phyloP scores from a whole-genome alignment of 345 rosid genomes.

The Erodium maritimum region DNA sequence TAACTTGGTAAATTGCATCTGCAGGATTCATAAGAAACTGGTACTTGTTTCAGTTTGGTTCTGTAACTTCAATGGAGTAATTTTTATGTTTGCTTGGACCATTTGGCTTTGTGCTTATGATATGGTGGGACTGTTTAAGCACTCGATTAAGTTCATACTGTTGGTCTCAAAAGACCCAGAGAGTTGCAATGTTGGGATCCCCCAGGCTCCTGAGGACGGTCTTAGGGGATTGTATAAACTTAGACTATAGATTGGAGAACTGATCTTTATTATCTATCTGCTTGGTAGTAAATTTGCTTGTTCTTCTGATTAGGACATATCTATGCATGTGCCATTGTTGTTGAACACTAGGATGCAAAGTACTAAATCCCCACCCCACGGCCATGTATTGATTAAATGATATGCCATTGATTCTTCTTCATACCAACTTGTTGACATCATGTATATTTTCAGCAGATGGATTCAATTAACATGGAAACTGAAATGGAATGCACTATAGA shows the following conservation, averaged over 20 bases:
- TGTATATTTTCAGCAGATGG: constrained; percentile 24
- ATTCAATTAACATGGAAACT: constrained; percentile 15
- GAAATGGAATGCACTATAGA: constrained; percentile 23
- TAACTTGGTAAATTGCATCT: background rate
- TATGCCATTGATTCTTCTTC: background rate
- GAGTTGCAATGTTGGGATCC: background rate
- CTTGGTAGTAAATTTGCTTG: background rate
- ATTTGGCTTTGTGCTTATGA: background rate
- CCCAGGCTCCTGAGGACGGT: background rate
- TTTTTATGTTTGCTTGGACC: background rate
- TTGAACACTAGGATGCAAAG: background rate
- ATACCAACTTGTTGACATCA: background rate
- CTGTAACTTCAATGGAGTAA: background rate
- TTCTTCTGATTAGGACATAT: background rate
- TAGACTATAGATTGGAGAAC: background rate
- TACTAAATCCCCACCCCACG: background rate
- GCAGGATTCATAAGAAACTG: background rate
- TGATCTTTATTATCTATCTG: background rate
- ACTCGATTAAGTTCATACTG: background rate
- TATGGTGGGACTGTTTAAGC: background rate
- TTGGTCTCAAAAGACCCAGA: too few species aligned
- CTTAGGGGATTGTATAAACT: background rate
- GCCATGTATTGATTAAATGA: background rate
- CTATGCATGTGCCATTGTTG: background rate
- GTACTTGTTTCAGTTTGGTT: background rate